Evolutionary conservation across 2,329 filamentous ascomycete genomes (phyloP).

Genomic region (Curvularia eragrostidis): DNA sequence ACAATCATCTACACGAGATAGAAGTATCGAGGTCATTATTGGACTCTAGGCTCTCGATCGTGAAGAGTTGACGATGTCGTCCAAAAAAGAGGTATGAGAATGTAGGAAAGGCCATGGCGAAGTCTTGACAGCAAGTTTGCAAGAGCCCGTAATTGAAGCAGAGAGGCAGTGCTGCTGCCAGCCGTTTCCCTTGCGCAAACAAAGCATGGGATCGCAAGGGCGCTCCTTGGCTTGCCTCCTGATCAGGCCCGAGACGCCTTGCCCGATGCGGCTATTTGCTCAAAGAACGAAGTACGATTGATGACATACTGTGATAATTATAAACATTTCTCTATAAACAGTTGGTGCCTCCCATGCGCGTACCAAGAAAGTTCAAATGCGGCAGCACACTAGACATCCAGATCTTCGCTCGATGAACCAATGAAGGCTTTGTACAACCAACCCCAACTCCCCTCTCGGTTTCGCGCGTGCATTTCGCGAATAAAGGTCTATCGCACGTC

Average conservation of each 20-base stretch:
- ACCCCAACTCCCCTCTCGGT: neutral
- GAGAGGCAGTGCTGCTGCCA: constrained; percentile 3
- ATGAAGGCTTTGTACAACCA: neutral
- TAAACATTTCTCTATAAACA: neutral
- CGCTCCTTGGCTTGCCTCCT: constrained; percentile 8
- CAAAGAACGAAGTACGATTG: constrained; percentile 16
- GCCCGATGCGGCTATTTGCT: constrained; percentile 4
- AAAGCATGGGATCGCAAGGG: constrained; percentile 22
- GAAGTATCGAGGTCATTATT: constrained; percentile 21
- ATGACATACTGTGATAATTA: neutral
- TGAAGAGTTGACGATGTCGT: neutral
- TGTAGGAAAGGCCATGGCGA: neutral
- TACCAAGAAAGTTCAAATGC: neutral
- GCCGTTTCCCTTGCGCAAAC: constrained; percentile 21
- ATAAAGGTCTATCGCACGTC: neutral
- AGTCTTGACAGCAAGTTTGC: constrained; percentile 8
- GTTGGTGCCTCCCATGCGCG: neutral
- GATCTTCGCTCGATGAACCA: neutral
- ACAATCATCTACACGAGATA: constrained; percentile 20
- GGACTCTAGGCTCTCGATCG: neutral
- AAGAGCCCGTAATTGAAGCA: constrained; percentile 2
- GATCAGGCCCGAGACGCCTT: constrained; percentile 13
- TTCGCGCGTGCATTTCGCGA: neutral
- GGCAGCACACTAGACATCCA: neutral
- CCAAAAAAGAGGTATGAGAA: neutral